Base-by-base conservation (phyloP, 306 rosid genomes). In the Prunus davidiana region DNA sequence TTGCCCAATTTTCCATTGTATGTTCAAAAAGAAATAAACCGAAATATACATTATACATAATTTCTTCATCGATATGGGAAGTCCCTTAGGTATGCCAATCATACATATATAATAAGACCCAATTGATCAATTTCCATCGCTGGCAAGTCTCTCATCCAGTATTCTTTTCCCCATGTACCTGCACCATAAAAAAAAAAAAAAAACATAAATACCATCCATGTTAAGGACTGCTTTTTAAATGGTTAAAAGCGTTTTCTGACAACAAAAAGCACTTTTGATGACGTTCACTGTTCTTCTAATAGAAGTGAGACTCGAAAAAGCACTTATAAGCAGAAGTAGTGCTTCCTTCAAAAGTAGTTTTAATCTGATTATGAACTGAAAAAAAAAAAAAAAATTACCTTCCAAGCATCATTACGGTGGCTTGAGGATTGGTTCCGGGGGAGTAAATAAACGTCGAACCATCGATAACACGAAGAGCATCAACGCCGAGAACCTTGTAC, bases 361-460 rank as follows among this genome's bases (percentile, higher is more conserved):
- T 38, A 38, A 38, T 0, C 8, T 38, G 43, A 38, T 41, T 1
- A 22, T 22, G 9, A 38, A 12, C 2, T 52, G 10, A 12, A 16
- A 9, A 9, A 12, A 9, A 9, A 12, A 9, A 16, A 18, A 9
- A 30, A 41, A 5, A 0, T 4, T 70, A 91, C 97, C 93, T 90
- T 82, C 92, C 96, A 3, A 90, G 91, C 97, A 89, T 93, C 93
- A 93, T 90, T 19, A 93, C 83, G 18, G 97, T 86, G 76, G 94
- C 96, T 69, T 93, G 96, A 62, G 96, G 96, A 85, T 93, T 90
- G 41, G 97, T 89, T 41, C 96, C 96, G 0, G 97, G 94, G 61
- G 97, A 89, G 79, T 80, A 72, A 75, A 69, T 82, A 65, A 90
- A 93, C 1, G 97, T 93, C 56, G 97, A 93, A 50, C 93, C 97